Evolutionary conservation across 768 basidiomycete species (phyloP).

Genomic region (Suillus sp.): DNA sequence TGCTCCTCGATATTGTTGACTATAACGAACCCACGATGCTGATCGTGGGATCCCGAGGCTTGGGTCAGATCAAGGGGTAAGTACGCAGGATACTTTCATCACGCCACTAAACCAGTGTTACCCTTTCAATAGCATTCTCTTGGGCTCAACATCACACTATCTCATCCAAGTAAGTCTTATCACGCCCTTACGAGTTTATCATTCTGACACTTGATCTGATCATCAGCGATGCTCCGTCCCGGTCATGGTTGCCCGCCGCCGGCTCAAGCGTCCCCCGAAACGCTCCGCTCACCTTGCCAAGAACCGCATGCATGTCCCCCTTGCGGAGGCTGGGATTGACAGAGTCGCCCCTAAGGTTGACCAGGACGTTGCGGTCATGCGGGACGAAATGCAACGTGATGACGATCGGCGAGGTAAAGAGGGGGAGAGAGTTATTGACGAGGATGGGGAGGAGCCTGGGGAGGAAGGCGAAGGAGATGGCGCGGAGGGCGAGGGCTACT

Average conservation of each 20-base stretch:
- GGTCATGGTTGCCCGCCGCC: conserved; percentile 93
- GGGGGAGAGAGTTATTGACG: conserved; percentile 27
- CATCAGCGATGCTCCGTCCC: conserved; percentile 88
- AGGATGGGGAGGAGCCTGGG: conserved; percentile 28
- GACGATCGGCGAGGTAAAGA: conserved; percentile 43
- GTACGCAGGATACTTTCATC: conserved; percentile 21
- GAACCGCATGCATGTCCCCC: conserved; percentile 79
- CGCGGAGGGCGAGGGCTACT: conserved; percentile 34
- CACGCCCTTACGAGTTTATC: not conserved
- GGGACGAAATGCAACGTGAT: conserved; percentile 72
- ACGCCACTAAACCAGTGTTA: not conserved
- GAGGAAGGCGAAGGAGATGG: conserved; percentile 27
- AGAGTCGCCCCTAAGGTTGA: conserved; percentile 85
- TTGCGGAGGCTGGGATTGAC: conserved; percentile 89
- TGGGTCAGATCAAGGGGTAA: conserved; percentile 86
- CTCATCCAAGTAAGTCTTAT: conserved; percentile 66
- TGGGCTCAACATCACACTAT: conserved; percentile 95
- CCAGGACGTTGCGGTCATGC: conserved; percentile 79
- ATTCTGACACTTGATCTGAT: not conserved
- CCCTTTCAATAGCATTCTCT: conserved; percentile 65
- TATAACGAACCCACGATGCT: conserved; percentile 86
- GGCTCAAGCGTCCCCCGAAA: conserved; percentile 85
- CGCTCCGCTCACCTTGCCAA: conserved; percentile 80
- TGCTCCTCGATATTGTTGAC: conserved; percentile 91
- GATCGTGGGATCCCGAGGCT: conserved; percentile 92